Conservation (phyloP, 176 grass and related monocot species). For the Neostapfia colusana region DNA sequence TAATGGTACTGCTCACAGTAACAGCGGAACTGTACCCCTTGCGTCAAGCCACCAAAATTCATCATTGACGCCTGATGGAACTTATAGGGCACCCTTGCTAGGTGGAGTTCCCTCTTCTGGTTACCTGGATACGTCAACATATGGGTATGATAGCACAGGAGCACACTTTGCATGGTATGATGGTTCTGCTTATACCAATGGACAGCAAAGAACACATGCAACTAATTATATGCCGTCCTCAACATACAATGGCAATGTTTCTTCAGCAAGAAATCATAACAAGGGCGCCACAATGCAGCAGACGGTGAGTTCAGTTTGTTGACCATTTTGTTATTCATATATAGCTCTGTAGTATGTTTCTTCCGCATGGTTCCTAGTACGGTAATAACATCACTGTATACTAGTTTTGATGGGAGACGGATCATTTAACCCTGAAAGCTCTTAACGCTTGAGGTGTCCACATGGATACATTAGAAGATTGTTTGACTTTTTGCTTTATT, state of each 20-base stretch:
- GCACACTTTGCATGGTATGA: constrained; percentile 71
- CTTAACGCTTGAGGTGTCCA: background rate
- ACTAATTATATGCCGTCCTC: constrained; percentile 47
- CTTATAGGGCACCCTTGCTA: constrained; percentile 56
- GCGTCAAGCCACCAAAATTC: constrained; percentile 73
- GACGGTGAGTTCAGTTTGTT: constrained; percentile 46
- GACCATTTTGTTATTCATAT: background rate
- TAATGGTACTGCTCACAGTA: constrained; percentile 65
- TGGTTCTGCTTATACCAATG: constrained; percentile 67
- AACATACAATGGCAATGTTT: constrained; percentile 41
- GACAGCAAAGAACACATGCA: constrained; percentile 56
- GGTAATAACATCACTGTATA: background rate
- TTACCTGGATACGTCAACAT: constrained; percentile 43
- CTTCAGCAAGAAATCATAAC: constrained; percentile 61
- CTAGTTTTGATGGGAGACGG: background rate
- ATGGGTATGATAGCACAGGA: constrained; percentile 64
- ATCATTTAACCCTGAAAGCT: background rate
- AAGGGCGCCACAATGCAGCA: constrained; percentile 49
- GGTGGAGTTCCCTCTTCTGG: constrained; percentile 66
- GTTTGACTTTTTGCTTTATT: background rate
- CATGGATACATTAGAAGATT: background rate
- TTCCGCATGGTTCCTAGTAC: background rate
- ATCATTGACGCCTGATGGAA: constrained; percentile 56
- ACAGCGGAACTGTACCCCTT: constrained; percentile 49
- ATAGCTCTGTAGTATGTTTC: background rate